Conservation (phyloP, 2,329 filamentous ascomycete species). For the Hypoxylon sp. region DNA sequence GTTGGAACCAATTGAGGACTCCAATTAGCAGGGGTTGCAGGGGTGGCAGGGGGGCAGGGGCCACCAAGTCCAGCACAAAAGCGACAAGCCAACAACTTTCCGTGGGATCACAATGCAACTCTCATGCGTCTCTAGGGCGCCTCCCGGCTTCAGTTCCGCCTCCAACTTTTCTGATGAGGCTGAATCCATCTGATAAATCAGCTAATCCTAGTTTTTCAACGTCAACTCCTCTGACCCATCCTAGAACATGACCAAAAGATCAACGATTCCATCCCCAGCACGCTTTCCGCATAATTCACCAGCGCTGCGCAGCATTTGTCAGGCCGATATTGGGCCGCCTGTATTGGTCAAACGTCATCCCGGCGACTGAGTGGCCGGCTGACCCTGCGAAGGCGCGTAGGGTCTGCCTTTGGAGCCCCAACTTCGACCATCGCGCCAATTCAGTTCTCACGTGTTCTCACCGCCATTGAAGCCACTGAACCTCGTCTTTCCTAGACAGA, state of each 20-base stretch:
- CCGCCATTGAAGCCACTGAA: slow-evolving; percentile 18
- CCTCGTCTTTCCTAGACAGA: slow-evolving; percentile 12
- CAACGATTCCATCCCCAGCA: slow-evolving; percentile 19
- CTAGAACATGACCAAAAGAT: slow-evolving; percentile 32
- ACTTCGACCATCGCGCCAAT: slow-evolving; percentile 17
- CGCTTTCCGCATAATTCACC: slow-evolving; percentile 27
- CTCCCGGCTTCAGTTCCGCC: slow-evolving; percentile 40
- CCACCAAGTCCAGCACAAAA: neutral
- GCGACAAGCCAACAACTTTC: slow-evolving; percentile 21
- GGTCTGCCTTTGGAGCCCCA: slow-evolving; percentile 11
- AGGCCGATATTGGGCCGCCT: slow-evolving; percentile 39
- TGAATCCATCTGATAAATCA: slow-evolving; percentile 46
- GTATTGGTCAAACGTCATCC: slow-evolving; percentile 28
- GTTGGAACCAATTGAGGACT: slow-evolving; percentile 41
- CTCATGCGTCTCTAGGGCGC: slow-evolving; percentile 35
- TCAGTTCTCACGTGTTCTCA: slow-evolving; percentile 27
- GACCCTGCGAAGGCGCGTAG: slow-evolving; percentile 17
- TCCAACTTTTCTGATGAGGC: slow-evolving; percentile 48
- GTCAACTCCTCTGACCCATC: slow-evolving; percentile 43
- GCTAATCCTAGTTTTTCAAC: slow-evolving; percentile 44
- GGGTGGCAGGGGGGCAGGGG: slow-evolving; percentile 2
- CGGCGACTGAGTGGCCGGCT: slow-evolving; percentile 17
- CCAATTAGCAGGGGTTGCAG: slow-evolving; percentile 35
- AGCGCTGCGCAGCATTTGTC: slow-evolving; percentile 33
- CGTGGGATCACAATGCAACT: slow-evolving; percentile 32